Conservation (phyloP, 768 basidiomycete genomes). For the Tricholoma terreum region DNA sequence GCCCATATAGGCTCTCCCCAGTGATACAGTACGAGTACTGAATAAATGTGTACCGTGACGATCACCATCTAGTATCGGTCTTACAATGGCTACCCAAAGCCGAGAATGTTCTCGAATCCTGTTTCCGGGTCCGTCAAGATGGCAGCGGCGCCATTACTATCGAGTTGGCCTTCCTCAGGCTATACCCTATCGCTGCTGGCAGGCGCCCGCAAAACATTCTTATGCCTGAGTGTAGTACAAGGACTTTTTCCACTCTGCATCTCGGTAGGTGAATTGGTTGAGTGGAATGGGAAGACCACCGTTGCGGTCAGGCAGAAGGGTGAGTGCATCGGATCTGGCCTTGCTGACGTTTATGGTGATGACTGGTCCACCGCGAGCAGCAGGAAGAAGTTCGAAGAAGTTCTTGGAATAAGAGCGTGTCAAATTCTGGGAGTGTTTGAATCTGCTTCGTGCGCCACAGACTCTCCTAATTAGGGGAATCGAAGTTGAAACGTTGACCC, state of each 20-base stretch:
- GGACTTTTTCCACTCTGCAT: not conserved
- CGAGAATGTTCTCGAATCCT: conserved; percentile 4
- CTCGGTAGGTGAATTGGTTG: conserved; percentile 2
- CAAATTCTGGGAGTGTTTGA: not conserved
- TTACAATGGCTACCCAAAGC: no score
- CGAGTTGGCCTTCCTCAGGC: no score
- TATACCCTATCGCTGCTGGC: no score
- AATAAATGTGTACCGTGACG: no score
- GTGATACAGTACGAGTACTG: no score
- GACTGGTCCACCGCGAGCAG: conserved; percentile 12
- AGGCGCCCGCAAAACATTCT: not conserved
- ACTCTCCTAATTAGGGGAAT: no score
- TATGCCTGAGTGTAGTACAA: not conserved
- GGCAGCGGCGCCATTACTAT: no score
- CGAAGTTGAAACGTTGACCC: no score
- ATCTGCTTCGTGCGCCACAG: no score
- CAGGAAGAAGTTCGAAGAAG: not conserved
- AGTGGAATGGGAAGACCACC: conserved; percentile 16
- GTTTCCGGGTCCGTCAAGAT: not conserved
- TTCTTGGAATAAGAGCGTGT: not conserved
- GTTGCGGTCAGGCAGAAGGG: conserved; percentile 9
- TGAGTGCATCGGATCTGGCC: conserved; percentile 20
- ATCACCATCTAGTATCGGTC: no score
- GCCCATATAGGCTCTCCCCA: no score
- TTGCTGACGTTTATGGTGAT: conserved; percentile 17